phyloP scores from a whole-genome alignment of 2,329 filamentous ascomycete genomes.

The Fusarium pininemorale region DNA sequence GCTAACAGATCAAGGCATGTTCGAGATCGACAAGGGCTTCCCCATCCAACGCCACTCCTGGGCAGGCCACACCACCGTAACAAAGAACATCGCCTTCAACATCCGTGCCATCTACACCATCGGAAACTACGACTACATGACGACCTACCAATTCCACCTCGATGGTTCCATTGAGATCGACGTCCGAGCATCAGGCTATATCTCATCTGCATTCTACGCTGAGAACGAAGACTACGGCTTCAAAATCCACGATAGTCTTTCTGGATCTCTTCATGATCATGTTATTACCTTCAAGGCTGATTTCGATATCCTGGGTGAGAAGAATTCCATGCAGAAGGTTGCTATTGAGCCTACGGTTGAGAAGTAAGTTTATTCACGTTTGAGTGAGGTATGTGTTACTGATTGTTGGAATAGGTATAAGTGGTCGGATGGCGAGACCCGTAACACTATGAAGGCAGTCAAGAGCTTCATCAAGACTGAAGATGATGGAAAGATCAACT shows the following conservation, averaged over 20 bases:
- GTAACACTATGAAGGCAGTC: neutral
- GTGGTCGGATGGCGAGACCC: neutral
- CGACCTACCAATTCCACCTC: neutral
- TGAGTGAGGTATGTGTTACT: fast-evolving
- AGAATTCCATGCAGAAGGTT: neutral
- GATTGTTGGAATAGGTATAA: neutral
- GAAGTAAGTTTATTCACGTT: neutral
- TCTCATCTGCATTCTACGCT: neutral
- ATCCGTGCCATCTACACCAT: constrained; percentile 5
- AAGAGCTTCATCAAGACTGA: constrained; percentile 4
- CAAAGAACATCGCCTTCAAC: constrained; percentile 3
- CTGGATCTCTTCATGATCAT: neutral
- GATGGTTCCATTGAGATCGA: neutral
- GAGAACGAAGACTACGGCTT: constrained; percentile 3
- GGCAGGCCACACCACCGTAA: neutral
- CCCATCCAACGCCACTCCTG: constrained; percentile 5
- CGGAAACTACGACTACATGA: constrained; percentile 8
- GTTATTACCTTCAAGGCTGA: neutral
- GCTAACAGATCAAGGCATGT: neutral
- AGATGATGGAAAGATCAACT: neutral
- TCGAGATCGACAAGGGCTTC: constrained; percentile 3
- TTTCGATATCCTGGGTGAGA: neutral
- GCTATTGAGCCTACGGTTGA: neutral
- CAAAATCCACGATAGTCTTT: constrained; percentile 1
- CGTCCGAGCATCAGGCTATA: neutral